A percentile compares a stretch with the other conserved stretches of the same genome.
Evolutionary conservation across 2,329 filamentous ascomycete genomes (phyloP).

Genomic region (Nectriaceae sp.): DNA sequence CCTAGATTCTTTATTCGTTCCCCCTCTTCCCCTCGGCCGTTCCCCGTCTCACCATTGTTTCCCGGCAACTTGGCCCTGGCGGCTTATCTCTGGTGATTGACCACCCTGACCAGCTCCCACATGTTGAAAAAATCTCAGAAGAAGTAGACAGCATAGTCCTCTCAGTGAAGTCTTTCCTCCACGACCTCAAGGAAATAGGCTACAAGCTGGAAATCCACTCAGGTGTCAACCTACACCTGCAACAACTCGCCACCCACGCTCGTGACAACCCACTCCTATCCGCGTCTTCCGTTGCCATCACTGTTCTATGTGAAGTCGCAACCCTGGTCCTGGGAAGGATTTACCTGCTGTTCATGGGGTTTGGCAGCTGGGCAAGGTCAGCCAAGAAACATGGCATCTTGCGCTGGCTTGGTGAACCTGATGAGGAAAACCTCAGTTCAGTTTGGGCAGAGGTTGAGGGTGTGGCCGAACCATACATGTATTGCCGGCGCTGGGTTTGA

Average conservation of each 20-base stretch:
- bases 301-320: slow-evolving; percentile 68
- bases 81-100: slow-evolving; percentile 68
- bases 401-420: slow-evolving; percentile 52
- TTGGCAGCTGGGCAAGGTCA: slow-evolving; percentile 70
- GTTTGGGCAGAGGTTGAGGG: slow-evolving; percentile 65
- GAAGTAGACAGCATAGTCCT: slow-evolving; percentile 54
- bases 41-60: slow-evolving; percentile 57
- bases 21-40: slow-evolving; percentile 64
- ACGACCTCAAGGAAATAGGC: slow-evolving; percentile 35
- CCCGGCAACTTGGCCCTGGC: slow-evolving; percentile 52
- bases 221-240: slow-evolving; percentile 72
- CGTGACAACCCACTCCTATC: slow-evolving; percentile 41
- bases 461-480: slow-evolving; percentile 81
- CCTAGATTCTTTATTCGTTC: slow-evolving; percentile 67
- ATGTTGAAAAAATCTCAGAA: slow-evolving; percentile 41
- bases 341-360: slow-evolving; percentile 44
- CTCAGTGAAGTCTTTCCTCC: slow-evolving; percentile 43
- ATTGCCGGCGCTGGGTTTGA: slow-evolving; percentile 69
- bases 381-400: slow-evolving; percentile 76
- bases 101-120: slow-evolving; percentile 58
- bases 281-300: slow-evolving; percentile 60
- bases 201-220: slow-evolving; percentile 68
- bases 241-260: slow-evolving; percentile 73
- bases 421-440: slow-evolving; percentile 47
- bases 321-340: slow-evolving; percentile 36